Evolutionary conservation across 768 basidiomycete genomes (phyloP), one percentile per base, ranked within the genome.

Genomic region (Suillus bovinus): DNA sequence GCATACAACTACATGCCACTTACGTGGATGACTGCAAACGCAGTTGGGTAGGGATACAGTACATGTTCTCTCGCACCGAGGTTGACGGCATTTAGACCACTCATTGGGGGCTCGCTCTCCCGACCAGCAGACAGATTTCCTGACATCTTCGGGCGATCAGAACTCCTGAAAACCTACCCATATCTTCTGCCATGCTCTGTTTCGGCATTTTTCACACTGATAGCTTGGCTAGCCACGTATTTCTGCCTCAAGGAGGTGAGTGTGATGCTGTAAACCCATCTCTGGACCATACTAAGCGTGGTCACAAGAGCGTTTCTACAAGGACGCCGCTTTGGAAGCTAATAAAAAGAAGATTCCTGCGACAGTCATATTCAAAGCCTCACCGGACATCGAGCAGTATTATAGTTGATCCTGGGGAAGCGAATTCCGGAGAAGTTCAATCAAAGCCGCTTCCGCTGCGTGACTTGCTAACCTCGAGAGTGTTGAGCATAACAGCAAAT

Each of bases 151-250:
- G 87, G 87, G 52, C 62, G 75, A 33, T 79, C 77, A 5, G 64
- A 67, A 16, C 90, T 93, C 66, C 82, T 87, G 81, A 80, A 78
- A 64, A 69, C 80, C 50, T 88, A 87, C 71, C 90, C 91, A 0
- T 92, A 93, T 72, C 88, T 90, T 69, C 78, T 91, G 20, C 83
- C 89, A 0, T 90, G 89, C 66, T 80, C 86, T 16, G 80, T 89
- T 17, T 77, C 87, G 2, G 87, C 31, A 13, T 6, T n/a, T 13
- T 52, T 31, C 13, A 20, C 20, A 11, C 13, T 11, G 13, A 4
- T 31, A 13, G 20, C 29, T 52, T 52, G 29, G 31, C 20, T 52
- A 33, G 20, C 33, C 29, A 7, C 31, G 1, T 52, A 52, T 31
- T n/a, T 52, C 3, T 0, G 31, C 33, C 50, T 52, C 6, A 31